Percentiles rank a stretch among this genome's conserved stretches.
These are phyloP conservation scores for Fraxinus cuspidata DNA, from an alignment of 257 asterid species.

Conservation along the genomic window DNA sequence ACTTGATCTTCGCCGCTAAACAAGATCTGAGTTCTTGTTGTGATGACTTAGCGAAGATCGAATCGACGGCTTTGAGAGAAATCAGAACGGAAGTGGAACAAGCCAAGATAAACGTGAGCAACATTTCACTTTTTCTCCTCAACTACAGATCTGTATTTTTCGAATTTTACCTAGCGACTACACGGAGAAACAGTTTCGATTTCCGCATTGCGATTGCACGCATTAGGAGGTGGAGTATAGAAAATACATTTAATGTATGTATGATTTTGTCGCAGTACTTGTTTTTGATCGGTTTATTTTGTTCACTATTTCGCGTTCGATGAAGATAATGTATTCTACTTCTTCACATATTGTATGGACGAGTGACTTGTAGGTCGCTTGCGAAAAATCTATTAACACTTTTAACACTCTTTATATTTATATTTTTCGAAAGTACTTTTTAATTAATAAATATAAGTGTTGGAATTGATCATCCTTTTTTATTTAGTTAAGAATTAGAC, in stretches of 20 bases:
- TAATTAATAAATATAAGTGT: too few species aligned
- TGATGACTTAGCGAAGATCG: not conserved
- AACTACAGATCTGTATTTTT: not conserved
- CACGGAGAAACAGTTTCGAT: not conserved
- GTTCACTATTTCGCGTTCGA: not conserved
- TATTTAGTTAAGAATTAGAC: too few species aligned
- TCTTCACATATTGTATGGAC: not conserved
- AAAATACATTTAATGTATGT: not conserved
- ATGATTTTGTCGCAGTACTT: not conserved
- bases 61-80: not conserved
- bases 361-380: too few species aligned
- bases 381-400: too few species aligned
- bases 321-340: not conserved
- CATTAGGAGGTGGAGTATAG: not conserved
- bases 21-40: not conserved
- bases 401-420: too few species aligned
- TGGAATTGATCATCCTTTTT: too few species aligned
- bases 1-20: not conserved
- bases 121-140: not conserved
- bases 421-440: too few species aligned
- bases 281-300: not conserved
- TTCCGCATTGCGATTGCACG: not conserved
- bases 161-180: not conserved
- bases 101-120: not conserved
- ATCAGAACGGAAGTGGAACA: not conserved